Conservation (phyloP, 2,329 filamentous ascomycete genomes). For the Colletotrichum ledebouriae region DNA sequence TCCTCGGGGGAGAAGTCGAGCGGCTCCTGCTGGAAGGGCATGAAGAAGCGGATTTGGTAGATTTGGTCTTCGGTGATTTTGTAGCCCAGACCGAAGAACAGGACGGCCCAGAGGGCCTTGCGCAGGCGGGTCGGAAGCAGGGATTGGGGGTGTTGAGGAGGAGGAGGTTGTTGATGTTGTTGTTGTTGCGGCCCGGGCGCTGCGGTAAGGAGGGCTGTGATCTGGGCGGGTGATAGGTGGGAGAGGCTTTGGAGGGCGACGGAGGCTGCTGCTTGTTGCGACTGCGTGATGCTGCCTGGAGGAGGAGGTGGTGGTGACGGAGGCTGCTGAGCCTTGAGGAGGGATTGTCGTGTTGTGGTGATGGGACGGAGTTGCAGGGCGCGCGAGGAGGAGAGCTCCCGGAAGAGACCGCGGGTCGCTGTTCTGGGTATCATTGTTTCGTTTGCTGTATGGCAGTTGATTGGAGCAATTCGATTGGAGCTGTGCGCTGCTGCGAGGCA, state of each 20-base stretch:
- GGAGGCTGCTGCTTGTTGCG: slow-evolving; percentile 28
- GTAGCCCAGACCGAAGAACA: slow-evolving; percentile 37
- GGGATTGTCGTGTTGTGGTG: slow-evolving; percentile 21
- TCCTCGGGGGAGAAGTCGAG: slow-evolving; percentile 6
- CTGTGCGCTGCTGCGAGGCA: slow-evolving; percentile 3
- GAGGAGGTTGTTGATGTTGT: neutral
- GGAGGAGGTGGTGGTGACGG: slow-evolving; percentile 1
- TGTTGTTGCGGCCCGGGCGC: slow-evolving; percentile 12
- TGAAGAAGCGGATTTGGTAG: slow-evolving; percentile 14
- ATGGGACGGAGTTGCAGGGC: slow-evolving; percentile 24
- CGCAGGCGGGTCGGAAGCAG: slow-evolving; percentile 28
- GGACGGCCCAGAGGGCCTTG: slow-evolving; percentile 30
- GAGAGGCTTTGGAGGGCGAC: slow-evolving; percentile 41
- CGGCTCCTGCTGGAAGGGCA: slow-evolving; percentile 19
- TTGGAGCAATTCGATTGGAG: neutral
- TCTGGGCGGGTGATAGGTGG: slow-evolving; percentile 41
- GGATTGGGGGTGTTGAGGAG: slow-evolving; percentile 5
- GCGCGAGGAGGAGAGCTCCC: slow-evolving; percentile 29
- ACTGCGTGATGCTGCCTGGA: neutral
- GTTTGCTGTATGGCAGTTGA: neutral
- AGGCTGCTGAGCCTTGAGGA: slow-evolving; percentile 12
- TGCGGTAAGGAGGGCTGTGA: slow-evolving; percentile 41
- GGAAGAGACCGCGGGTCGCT: slow-evolving; percentile 31
- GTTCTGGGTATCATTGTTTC: slow-evolving; percentile 32
- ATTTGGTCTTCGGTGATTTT: slow-evolving; percentile 31